Evolutionary conservation across 345 rosid species (phyloP).

Genomic region (Brassica cretica): DNA sequence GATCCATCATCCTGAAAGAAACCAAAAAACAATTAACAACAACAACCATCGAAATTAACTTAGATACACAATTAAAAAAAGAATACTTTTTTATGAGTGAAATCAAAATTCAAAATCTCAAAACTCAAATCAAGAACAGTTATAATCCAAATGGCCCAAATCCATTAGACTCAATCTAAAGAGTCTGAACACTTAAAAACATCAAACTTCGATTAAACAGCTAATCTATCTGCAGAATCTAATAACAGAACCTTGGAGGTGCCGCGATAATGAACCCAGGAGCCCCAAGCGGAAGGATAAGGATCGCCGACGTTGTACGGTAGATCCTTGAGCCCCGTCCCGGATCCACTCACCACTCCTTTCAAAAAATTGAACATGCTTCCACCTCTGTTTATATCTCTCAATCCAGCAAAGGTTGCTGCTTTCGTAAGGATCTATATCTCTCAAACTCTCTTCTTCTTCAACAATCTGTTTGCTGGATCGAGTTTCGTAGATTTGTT

Average conservation of each 20-base stretch:
- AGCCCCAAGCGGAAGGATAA: constrained; percentile 90
- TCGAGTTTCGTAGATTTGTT: constrained; percentile 33
- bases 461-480: constrained; percentile 14
- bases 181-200: not conserved
- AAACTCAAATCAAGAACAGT: too few species aligned
- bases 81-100: too few species aligned
- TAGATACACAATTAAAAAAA: too few species aligned
- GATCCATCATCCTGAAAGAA: constrained; percentile 86
- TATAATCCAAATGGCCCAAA: too few species aligned
- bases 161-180: too few species aligned
- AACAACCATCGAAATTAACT: too few species aligned
- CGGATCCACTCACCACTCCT: constrained; percentile 94
- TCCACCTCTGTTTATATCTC: too few species aligned
- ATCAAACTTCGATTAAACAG: not conserved
- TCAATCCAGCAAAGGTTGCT: too few species aligned
- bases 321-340: constrained; percentile 90
- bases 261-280: constrained; percentile 93
- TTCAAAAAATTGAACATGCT: constrained; percentile 78
- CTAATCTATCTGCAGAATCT: constrained; percentile 4
- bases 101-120: too few species aligned
- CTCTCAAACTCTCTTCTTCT: not conserved
- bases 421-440: too few species aligned
- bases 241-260: constrained; percentile 64
- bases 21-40: not conserved
- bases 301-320: constrained; percentile 93